Evolutionary conservation across 495 filamentous ascomycete species (phyloP), one percentile per base, ranked within the genome.

Genomic region (Parachaetomium inaequale): DNA sequence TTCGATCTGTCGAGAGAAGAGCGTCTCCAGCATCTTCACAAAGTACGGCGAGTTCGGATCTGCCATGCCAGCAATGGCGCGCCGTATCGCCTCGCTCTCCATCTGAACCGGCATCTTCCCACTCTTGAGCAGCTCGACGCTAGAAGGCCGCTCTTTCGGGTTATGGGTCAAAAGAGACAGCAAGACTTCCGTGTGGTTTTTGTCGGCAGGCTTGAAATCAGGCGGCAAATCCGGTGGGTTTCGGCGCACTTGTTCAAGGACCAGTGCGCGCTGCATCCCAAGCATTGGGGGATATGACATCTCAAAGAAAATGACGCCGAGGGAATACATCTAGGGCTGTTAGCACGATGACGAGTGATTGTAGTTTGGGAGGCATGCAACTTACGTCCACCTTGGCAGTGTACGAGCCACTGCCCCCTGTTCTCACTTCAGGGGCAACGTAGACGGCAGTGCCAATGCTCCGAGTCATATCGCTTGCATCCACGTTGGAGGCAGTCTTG

Each of bases 251-350:
- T 81, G 76, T 56, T 87, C 81, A 17, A 97, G 75, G 11, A 89
- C 87, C 58, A 87, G 76, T 25, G 89, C 91, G 36, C 95, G 85
- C 74, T 98, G 92, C 92, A 98, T 98, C 0, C 86, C 88, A 1
- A 89, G 86, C 53, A 88, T 85, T 3, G 95, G 79, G 29, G 87
- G 80, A 67, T 92, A 87, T 63, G 89, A 94, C 93, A 98, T 98
- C 72, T 98, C 94, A 66, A 98, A 96, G 74, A 98, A 96, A 60
- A 98, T 98, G 49, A 98, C 88, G 11, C 94, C 94, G 31, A 98
- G 78, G 0, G 95, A 97, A 70, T 92, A 98, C 93, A 98, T 96
- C 85, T 90, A 62, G 12, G n/a, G 1, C 15, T 21, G 55, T 74
- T 55, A 71, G 64, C 17, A 50, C 3, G 17, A 40, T 46, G 19